Percentiles rank a stretch among this genome's conserved stretches.
Evolutionary conservation across 2,329 filamentous ascomycete genomes (phyloP).

Genomic region (Hypoxylon rubiginosum): DNA sequence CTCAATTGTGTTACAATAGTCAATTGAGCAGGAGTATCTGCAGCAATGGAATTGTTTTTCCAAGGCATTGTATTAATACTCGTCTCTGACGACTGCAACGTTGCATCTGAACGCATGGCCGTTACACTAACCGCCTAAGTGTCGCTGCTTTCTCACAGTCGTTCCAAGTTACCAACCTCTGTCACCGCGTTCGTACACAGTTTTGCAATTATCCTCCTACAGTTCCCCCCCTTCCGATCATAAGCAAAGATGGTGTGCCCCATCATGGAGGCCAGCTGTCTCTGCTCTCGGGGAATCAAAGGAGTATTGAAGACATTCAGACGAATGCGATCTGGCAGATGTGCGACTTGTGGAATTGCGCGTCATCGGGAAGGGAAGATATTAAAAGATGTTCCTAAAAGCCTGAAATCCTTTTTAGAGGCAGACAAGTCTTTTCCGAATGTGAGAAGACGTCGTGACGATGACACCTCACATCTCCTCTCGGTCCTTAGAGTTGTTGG

Average conservation of each 20-base stretch:
- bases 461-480: conserved; percentile 19
- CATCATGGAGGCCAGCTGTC: neutral
- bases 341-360: conserved; percentile 13
- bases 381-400: neutral
- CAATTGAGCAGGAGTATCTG: neutral
- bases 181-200: neutral
- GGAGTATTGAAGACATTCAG: neutral
- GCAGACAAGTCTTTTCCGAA: neutral
- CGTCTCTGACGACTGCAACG: neutral
- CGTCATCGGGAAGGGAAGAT: conserved; percentile 21
- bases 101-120: neutral
- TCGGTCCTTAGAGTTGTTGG: conserved; percentile 18
- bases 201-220: neutral
- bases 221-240: neutral
- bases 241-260: neutral
- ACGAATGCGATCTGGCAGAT: conserved; percentile 26
- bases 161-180: neutral
- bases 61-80: neutral
- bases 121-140: neutral
- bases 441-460: conserved; percentile 18
- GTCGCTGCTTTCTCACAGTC: neutral
- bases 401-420: neutral
- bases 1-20: no score
- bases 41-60: neutral
- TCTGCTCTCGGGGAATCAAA: neutral